Percentiles rank a stretch among this genome's conserved stretches.
phyloP scores from a whole-genome alignment of 768 basidiomycete species.

The Amanita pallidorosea region DNA sequence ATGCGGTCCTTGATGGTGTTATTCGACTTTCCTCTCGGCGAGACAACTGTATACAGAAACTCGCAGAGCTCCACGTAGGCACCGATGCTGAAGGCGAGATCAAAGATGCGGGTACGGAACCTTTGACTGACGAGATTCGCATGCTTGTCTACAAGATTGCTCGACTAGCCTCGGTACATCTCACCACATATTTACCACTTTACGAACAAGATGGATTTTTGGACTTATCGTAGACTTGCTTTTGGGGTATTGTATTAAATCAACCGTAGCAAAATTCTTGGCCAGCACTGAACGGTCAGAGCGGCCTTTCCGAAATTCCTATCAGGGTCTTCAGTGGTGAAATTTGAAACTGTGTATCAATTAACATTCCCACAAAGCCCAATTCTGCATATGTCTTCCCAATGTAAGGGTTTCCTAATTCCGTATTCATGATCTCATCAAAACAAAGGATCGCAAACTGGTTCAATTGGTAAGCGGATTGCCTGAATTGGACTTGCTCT shows the following conservation, averaged over 20 bases:
- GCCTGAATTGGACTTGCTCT: background rate
- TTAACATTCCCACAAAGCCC: background rate
- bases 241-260: slow-evolving; percentile 14
- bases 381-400: background rate
- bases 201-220: slow-evolving; percentile 62
- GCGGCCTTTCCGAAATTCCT: background rate
- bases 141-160: slow-evolving; percentile 62
- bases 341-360: background rate
- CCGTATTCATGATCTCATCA: background rate
- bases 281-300: background rate
- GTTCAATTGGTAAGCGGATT: background rate
- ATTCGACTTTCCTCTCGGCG: slow-evolving; percentile 38
- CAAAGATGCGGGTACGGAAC: slow-evolving; percentile 50
- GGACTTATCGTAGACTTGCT: background rate
- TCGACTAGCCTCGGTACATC: slow-evolving; percentile 63
- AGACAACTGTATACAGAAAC: slow-evolving; percentile 20
- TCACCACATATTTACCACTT: slow-evolving; percentile 64
- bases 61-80: slow-evolving; percentile 10
- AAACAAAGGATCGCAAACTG: background rate
- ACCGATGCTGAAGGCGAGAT: background rate
- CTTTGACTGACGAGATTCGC: slow-evolving; percentile 58
- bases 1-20: slow-evolving; percentile 52
- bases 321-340: background rate
- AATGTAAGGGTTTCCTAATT: background rate
- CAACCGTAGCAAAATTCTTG: background rate